A percentile compares a stretch with the other conserved stretches of the same genome.
Evolutionary conservation across 306 rosid species (phyloP).

Genomic region (Rosa multiflora): DNA sequence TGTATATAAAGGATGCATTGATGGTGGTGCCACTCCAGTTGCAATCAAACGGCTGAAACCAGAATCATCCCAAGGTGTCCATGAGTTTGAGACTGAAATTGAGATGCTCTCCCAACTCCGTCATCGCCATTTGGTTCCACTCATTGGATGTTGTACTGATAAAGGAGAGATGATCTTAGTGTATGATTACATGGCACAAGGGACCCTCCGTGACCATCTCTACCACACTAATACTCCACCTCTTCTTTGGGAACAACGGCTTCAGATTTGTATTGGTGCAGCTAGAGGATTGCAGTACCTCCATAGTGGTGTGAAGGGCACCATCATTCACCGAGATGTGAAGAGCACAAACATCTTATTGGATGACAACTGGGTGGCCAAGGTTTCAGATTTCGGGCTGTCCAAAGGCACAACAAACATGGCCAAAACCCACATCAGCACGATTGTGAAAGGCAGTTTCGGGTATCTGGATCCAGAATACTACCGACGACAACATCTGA

Average conservation of each 20-base stretch:
- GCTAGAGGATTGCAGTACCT: constrained; percentile 35
- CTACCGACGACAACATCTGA: constrained; percentile 21
- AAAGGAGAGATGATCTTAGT: constrained; percentile 30
- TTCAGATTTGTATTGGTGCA: constrained; percentile 27
- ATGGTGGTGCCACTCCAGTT: constrained; percentile 3
- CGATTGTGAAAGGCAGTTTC: constrained; percentile 41
- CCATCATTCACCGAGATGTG: constrained; percentile 38
- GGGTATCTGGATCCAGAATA: constrained; percentile 56
- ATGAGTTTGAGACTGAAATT: constrained; percentile 42
- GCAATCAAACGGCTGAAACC: constrained; percentile 41
- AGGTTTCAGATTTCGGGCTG: constrained; percentile 48
- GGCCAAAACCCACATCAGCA: constrained; percentile 34
- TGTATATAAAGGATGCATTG: constrained; percentile 35
- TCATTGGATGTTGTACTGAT: constrained; percentile 25
- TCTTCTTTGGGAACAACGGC: constrained; percentile 29
- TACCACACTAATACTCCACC: constrained; percentile 15
- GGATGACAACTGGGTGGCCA: constrained; percentile 40
- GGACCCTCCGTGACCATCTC: constrained; percentile 24
- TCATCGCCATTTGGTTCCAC: constrained; percentile 32
- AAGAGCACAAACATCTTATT: constrained; percentile 34
- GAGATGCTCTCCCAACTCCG: constrained; percentile 37
- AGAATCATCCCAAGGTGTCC: constrained; percentile 34
- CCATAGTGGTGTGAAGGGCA: constrained; percentile 5
- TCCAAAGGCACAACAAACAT: constrained; percentile 27
- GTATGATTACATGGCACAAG: constrained; percentile 27